Evolutionary conservation across 352 stramenopile genomes (phyloP).

Genomic region (Pythium aquatile): DNA sequence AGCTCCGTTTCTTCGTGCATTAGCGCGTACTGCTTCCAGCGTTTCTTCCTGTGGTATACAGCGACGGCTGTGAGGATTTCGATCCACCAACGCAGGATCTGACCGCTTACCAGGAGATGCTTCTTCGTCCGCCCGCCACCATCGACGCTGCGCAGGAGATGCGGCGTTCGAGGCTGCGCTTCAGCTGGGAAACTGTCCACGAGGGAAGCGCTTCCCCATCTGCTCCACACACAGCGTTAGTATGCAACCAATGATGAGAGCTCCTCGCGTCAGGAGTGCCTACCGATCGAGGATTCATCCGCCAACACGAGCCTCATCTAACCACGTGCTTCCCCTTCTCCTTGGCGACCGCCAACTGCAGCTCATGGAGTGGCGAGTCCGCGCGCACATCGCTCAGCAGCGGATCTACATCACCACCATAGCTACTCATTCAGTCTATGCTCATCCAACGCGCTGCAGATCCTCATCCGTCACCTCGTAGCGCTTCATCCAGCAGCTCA

Average conservation of each 20-base stretch:
- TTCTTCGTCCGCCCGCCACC: neutral
- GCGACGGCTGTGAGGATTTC: neutral
- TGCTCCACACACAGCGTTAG: neutral
- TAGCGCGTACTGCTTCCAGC: slow-evolving; percentile 18
- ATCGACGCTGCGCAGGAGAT: neutral
- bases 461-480: slow-evolving; percentile 6
- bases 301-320: slow-evolving; percentile 11
- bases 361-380: neutral
- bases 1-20: slow-evolving; percentile 10
- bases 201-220: slow-evolving; percentile 11
- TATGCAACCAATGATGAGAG: neutral
- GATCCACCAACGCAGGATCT: too few species aligned
- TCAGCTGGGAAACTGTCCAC: slow-evolving; percentile 20
- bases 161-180: slow-evolving; percentile 12
- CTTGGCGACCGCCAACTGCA: slow-evolving; percentile 21
- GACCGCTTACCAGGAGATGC: slow-evolving; percentile 13
- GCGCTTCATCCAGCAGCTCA: slow-evolving; percentile 3
- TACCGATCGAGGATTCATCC: slow-evolving; percentile 15
- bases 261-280: neutral
- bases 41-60: slow-evolving; percentile 13
- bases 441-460: neutral
- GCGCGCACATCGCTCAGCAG: slow-evolving; percentile 6
- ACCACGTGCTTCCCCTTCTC: neutral
- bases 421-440: neutral
- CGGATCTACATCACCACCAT: neutral